Conservation (phyloP, 2,329 filamentous ascomycete species). For the Hypoxylon sp. region DNA sequence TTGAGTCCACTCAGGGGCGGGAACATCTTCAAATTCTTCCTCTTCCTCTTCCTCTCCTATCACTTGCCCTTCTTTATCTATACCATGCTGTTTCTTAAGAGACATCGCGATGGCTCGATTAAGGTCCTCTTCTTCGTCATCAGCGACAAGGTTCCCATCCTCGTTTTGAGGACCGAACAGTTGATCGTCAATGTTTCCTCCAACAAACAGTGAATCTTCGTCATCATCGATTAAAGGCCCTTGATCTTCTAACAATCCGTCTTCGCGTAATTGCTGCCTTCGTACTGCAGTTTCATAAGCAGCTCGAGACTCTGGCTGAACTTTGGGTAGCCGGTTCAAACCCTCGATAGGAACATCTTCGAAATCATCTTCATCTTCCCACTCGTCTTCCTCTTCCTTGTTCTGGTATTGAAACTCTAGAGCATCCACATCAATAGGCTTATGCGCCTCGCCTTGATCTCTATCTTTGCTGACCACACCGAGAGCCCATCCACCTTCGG, state of each 20-base stretch:
- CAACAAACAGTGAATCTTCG: slow-evolving; percentile 66
- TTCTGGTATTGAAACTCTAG: slow-evolving; percentile 65
- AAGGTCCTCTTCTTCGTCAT: slow-evolving; percentile 68
- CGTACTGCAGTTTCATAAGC: slow-evolving; percentile 38
- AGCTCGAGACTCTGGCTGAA: slow-evolving; percentile 37
- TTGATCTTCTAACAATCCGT: slow-evolving; percentile 15
- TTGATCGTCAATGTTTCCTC: slow-evolving; percentile 42
- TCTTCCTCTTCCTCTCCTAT: slow-evolving; percentile 45
- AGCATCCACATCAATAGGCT: slow-evolving; percentile 90
- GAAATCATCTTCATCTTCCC: slow-evolving; percentile 78
- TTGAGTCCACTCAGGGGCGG: slow-evolving; percentile 65
- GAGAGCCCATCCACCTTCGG: slow-evolving; percentile 94
- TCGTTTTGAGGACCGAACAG: slow-evolving; percentile 36
- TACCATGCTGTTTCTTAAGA: slow-evolving; percentile 68
- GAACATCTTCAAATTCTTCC: slow-evolving; percentile 60
- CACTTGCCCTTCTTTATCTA: no score
- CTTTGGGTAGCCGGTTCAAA: slow-evolving; percentile 81
- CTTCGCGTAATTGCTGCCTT: slow-evolving; percentile 44
- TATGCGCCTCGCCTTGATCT: slow-evolving; percentile 79
- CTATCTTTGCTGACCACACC: slow-evolving; percentile 91
- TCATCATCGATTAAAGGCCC: slow-evolving; percentile 49
- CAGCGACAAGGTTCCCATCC: slow-evolving; percentile 48
- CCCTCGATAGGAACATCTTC: slow-evolving; percentile 94
- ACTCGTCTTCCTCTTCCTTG: slow-evolving; percentile 65
- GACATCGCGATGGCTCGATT: slow-evolving; percentile 86